Conservation (phyloP, 2,329 filamentous ascomycete species). For the Nothophoma quercina region DNA sequence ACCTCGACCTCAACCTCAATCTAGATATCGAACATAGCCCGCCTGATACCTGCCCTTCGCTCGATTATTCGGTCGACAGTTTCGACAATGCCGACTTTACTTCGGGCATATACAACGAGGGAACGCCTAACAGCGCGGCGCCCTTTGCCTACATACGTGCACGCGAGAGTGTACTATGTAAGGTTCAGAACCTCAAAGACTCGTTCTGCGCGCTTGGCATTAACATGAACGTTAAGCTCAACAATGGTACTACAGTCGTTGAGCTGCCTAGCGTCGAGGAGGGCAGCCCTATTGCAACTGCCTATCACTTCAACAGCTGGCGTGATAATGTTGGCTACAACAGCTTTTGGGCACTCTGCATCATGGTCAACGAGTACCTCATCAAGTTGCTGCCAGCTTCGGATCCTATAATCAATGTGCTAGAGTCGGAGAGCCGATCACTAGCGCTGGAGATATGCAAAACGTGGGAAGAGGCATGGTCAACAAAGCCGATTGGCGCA, state of each 20-base stretch:
- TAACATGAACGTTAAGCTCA: conserved; percentile 32
- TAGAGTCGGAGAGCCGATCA: conserved; percentile 38
- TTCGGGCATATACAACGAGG: conserved; percentile 19
- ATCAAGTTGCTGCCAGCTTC: conserved; percentile 37
- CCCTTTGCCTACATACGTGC: conserved; percentile 13
- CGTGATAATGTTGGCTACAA: conserved; percentile 43
- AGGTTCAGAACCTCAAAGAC: conserved; percentile 35
- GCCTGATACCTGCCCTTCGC: conserved; percentile 29
- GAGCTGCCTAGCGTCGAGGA: conserved; percentile 30
- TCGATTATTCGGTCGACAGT: conserved; percentile 30
- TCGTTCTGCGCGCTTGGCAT: conserved; percentile 28
- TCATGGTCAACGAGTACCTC: conserved; percentile 40
- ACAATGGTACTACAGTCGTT: conserved; percentile 29
- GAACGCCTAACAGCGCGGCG: conserved; percentile 1
- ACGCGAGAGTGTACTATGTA: conserved; percentile 28
- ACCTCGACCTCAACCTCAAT: conserved; percentile 1
- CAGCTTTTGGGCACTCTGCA: conserved; percentile 43
- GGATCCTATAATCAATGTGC: conserved; percentile 26
- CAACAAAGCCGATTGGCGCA: conserved; percentile 41
- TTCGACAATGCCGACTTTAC: conserved; percentile 26
- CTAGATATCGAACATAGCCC: conserved; percentile 14
- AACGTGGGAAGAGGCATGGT: conserved; percentile 47
- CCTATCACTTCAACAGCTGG: conserved; percentile 42
- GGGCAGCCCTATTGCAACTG: conserved; percentile 28
- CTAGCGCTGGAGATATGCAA: conserved; percentile 44